Base-by-base conservation (phyloP, 768 basidiomycete species). In the Hydnomerulius pinastri region DNA sequence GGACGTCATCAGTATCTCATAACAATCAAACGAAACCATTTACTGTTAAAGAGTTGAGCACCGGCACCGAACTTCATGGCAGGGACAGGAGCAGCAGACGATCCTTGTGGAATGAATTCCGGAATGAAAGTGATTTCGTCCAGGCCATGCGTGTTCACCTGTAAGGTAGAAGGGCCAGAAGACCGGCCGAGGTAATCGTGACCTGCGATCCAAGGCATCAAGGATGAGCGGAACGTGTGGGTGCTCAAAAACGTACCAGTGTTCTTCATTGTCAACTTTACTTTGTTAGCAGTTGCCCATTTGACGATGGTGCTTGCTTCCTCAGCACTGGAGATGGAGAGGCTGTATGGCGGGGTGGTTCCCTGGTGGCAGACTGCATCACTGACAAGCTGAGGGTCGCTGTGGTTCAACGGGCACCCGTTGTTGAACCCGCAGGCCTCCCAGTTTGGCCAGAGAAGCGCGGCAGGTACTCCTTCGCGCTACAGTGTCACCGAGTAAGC, bases 391-490 rank as follows among this genome's bases (percentile, higher is more conserved):
- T 62, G 60, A 21, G 63, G 62, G 18, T 59, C 18, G 21, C 23
- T 27, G 28, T 53, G 57, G 23, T 65, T 53, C 18, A 65, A 25
- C n/a, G 53, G 41, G 21, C 62, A 64, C 2, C 53, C 63, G 25
- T 54, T 32, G 4, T 10, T 42, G 10, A 51, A 65, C 13, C 49
- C 39, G 27, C 62, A 64, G 2, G 54, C 27, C 38, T 65, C 62
- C 57, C 57, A 65, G 46, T 64, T 64, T 12, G 48, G 0, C 63
- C 55, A 64, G 13, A 64, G 36, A 9, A 65, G 55, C 3, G 63
- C 60, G 0, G 60, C 23, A 1, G 63, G 29, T 11, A 39, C 35
- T 5, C 46, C 48, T 53, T 57, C 63, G 21, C 62, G 62, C 62
- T 64, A 36, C 33, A 43, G 15, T 11, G 12, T n/a, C 15, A 25